Evolutionary conservation across 2,329 filamentous ascomycete species (phyloP).

Genomic region (Epichloe sylvatica): DNA sequence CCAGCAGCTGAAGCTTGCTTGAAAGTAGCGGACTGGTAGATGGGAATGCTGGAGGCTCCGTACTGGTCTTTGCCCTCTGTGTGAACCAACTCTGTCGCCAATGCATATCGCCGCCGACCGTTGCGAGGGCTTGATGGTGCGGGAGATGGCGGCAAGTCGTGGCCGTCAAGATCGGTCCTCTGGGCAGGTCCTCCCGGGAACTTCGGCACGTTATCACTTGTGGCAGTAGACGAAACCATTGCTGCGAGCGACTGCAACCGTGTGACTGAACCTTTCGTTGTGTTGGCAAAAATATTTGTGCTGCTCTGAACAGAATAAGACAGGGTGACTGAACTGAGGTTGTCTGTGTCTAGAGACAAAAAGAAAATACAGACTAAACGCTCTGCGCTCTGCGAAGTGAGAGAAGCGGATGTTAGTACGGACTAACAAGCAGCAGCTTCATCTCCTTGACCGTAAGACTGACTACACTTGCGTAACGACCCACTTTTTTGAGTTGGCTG

Average conservation of each 20-base stretch:
- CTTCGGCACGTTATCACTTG: not conserved
- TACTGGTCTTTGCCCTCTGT: constrained; percentile 96
- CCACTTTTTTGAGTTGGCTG: too few relatives aligned
- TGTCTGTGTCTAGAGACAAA: too few relatives aligned
- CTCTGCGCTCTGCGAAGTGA: too few relatives aligned
- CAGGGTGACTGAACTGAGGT: too few relatives aligned
- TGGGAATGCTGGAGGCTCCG: constrained; percentile 88
- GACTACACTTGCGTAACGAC: too few relatives aligned
- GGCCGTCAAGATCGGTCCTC: constrained; percentile 66
- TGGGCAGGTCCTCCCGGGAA: constrained; percentile 16
- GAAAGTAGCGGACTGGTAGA: constrained; percentile 97
- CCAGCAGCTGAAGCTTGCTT: constrained; percentile 75
- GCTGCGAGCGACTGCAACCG: not conserved
- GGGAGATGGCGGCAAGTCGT: constrained; percentile 78
- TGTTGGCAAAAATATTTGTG: too few relatives aligned
- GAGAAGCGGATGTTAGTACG: too few relatives aligned
- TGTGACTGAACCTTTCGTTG: not conserved
- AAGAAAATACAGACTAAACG: too few relatives aligned
- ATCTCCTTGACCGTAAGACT: too few relatives aligned
- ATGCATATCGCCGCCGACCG: constrained; percentile 70
- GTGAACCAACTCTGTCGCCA: constrained; percentile 92
- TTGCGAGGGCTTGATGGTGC: constrained; percentile 81
- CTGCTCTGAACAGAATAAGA: too few relatives aligned
- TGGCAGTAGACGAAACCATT: constrained; percentile 1
- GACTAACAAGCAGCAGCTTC: too few relatives aligned